Evolutionary conservation across 1,139 yeast species (phyloP), one percentile per base, ranked within the genome.

Genomic region (Hansenula lynferdii): DNA sequence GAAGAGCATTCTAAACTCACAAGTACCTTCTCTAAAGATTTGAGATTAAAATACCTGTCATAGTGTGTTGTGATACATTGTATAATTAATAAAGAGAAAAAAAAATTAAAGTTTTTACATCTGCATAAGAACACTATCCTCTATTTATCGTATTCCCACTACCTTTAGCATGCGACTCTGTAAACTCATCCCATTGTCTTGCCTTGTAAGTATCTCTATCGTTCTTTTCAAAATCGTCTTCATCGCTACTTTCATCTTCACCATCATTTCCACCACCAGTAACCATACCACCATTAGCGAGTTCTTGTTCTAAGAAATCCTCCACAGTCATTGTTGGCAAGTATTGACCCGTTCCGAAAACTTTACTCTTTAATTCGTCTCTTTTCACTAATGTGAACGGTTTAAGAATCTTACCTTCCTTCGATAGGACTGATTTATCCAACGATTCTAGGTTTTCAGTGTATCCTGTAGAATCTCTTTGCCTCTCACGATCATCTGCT

Each of bases 261-360:
- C 69, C 71, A 17, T 67, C 68, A 46, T 31, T 48, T 39, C 42
- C 63, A 19, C 72, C 72, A 17, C 75, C 75, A 41, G 77, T 75
- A 34, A 75, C 64, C 74, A 84, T 82, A 40, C 90, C 89, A 3
- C 97, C 97, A 51, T 85, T 79, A 14, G 80, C 80, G 50, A 85
- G 67, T 57, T 92, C 98, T 51, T 85, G 80, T 39, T 89, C 95
- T 38, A 92, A 68, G 47, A 85, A 83, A 52, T 92, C 97, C 48
- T 92, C 98, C 0, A 94, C 92, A 0, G 96, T 70, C 95, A 94
- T 87, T 0, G 97, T 86, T 1, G 99, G 99, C 28, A 92, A 68
- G 27, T 75, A 80, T 60, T 92, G 97, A 1, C 97, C 98, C 2
- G 95, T 86, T 1, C 97, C 97, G 54, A 77, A 80, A 0, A 90